Evolutionary conservation across 2,329 filamentous ascomycete species (phyloP).

Genomic region (Neonectria neomacrospora): DNA sequence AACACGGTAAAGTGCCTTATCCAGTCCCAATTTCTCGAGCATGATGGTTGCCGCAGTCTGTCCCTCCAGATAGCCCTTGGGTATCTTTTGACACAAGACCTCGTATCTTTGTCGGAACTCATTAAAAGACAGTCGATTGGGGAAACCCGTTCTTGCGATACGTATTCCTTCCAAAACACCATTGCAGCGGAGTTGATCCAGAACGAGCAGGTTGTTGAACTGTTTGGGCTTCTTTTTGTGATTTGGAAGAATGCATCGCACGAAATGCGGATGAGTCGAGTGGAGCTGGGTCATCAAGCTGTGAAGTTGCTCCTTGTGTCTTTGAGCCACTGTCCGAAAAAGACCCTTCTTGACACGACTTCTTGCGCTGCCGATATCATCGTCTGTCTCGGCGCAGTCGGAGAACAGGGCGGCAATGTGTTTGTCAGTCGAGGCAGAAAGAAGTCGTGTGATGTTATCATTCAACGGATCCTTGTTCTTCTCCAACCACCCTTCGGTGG

Average conservation of each 20-base stretch:
- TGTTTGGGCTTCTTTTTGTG: constrained; percentile 97
- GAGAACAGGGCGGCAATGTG: constrained; percentile 87
- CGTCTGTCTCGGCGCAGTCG: constrained; percentile 87
- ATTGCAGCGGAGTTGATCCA: constrained; percentile 98
- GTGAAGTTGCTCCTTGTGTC: constrained; percentile 98
- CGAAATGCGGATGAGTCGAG: constrained; percentile 97
- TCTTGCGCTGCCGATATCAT: constrained; percentile 72
- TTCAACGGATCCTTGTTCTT: constrained; percentile 99
- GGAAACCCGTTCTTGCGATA: constrained; percentile 96
- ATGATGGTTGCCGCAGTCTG: constrained; percentile 87
- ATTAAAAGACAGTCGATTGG: constrained; percentile 89
- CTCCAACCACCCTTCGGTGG: constrained; percentile 93
- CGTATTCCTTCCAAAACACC: constrained; percentile 99
- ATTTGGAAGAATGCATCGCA: constrained; percentile 96
- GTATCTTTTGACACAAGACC: constrained; percentile 88
- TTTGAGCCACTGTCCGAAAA: constrained; percentile 95
- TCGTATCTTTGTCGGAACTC: constrained; percentile 98
- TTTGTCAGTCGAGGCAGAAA: constrained; percentile 82
- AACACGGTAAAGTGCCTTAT: constrained; percentile 88
- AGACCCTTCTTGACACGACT: constrained; percentile 96
- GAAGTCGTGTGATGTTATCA: constrained; percentile 91
- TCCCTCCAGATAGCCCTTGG: constrained; percentile 90
- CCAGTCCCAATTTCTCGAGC: constrained; percentile 87
- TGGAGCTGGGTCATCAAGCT: constrained; percentile 94
- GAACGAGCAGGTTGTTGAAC: constrained; percentile 89